These are phyloP conservation scores for Geranium incanum DNA, from an alignment of 441 rosid species.

Conservation along the genomic window DNA sequence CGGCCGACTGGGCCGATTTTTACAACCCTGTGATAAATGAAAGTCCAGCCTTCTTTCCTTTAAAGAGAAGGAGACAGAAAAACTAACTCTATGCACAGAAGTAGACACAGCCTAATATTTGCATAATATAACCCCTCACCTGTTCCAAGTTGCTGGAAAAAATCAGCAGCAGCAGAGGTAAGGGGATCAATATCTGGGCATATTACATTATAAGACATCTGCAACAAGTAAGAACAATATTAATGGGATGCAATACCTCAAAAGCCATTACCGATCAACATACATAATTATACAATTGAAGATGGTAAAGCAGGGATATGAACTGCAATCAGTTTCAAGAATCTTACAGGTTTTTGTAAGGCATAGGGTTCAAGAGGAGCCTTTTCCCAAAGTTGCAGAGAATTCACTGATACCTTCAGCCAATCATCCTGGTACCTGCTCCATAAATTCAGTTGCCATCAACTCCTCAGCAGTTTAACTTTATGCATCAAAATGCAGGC, in stretches of 20 bases:
- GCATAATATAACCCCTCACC: conserved; percentile 38
- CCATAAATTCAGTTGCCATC: conserved; percentile 9
- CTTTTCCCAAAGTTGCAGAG: conserved; percentile 95
- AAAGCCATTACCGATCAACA: conserved; percentile 12
- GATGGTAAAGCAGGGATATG: conserved; percentile 1
- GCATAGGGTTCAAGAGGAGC: conserved; percentile 99
- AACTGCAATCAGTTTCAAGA: conserved; percentile 16
- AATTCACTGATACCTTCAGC: conserved; percentile 82
- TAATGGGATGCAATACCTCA: conserved; percentile 7
- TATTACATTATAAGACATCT: conserved; percentile 76
- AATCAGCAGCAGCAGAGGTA: conserved; percentile 87
- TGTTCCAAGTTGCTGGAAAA: conserved; percentile 95
- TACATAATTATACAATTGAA: conserved; percentile 9
- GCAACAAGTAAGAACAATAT: conserved; percentile 30
- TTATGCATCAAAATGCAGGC: conserved; percentile 5
- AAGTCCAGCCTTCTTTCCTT: neutral
- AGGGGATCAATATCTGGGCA: conserved; percentile 99
- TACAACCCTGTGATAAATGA: neutral
- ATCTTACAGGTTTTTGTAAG: conserved; percentile 67
- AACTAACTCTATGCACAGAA: neutral
- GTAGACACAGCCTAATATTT: conserved; percentile 9
- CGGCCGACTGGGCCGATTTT: too few species aligned
- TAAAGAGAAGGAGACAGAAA: neutral
- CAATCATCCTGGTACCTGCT: conserved; percentile 99
- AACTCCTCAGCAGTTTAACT: conserved; percentile 12